These are phyloP conservation scores for Meyerozyma sp. DNA, from an alignment of 1,139 yeast species.

Conservation along the genomic window DNA sequence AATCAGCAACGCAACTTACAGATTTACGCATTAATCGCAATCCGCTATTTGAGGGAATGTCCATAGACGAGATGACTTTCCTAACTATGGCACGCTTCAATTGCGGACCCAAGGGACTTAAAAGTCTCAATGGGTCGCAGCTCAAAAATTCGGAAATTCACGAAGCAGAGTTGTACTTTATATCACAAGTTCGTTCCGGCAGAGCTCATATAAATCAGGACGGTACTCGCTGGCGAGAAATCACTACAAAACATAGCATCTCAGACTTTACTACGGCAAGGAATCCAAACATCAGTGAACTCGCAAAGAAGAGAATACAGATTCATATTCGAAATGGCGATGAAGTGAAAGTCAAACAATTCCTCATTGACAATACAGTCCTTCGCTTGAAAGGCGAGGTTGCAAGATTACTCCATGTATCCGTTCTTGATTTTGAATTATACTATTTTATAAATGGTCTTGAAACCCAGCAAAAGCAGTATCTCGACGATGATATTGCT, in stretches of 20 bases:
- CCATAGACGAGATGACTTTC: conserved; percentile 31
- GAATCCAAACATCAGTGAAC: conserved; percentile 1
- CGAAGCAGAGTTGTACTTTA: conserved; percentile 66
- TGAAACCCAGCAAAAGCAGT: conserved; percentile 8
- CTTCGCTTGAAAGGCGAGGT: conserved; percentile 24
- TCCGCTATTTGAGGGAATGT: conserved; percentile 37
- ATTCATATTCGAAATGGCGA: conserved; percentile 8
- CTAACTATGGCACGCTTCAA: conserved; percentile 48
- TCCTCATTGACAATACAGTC: conserved; percentile 21
- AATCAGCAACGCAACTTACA: conserved; percentile 31
- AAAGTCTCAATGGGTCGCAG: conserved; percentile 51
- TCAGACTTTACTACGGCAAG: conserved; percentile 1
- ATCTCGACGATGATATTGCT: conserved; percentile 29
- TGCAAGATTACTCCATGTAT: conserved; percentile 8
- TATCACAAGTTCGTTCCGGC: conserved; percentile 42
- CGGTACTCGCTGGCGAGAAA: conserved; percentile 20
- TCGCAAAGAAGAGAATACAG: conserved; percentile 8
- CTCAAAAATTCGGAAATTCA: conserved; percentile 43
- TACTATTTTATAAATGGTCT: conserved; percentile 16
- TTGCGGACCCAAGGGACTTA: conserved; percentile 18
- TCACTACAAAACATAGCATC: conserved; percentile 21
- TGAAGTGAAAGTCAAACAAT: conserved; percentile 10
- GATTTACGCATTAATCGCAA: conserved; percentile 48
- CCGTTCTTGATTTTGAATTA: conserved; percentile 16
- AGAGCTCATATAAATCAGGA: conserved; percentile 18